A percentile compares a stretch with the other conserved stretches of the same genome.
Conservation (phyloP, 345 rosid genomes). For the Dipteronia sinensis region DNA sequence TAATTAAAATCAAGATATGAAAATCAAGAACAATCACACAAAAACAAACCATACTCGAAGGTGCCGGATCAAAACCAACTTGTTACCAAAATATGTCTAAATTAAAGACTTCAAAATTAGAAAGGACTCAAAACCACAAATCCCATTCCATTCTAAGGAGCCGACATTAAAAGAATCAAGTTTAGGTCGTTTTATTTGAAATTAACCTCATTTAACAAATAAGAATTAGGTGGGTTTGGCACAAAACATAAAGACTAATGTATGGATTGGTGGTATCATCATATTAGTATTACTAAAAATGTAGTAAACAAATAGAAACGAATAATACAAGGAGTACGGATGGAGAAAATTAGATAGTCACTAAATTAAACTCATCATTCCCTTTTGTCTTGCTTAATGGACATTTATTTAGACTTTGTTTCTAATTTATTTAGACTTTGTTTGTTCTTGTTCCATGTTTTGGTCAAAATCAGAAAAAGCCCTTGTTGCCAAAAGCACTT, state of each 20-base stretch:
- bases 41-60: not conserved
- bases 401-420: not conserved
- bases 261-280: not conserved
- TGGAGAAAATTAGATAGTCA: not conserved
- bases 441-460: not conserved
- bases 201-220: not conserved
- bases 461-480: constrained; percentile 24
- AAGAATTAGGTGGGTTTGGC: constrained; percentile 12
- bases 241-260: not conserved
- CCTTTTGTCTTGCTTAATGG: constrained; percentile 29
- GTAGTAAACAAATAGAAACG: not conserved
- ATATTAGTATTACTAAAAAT: not conserved
- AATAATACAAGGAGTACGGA: constrained; percentile 16
- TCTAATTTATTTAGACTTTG: not conserved
- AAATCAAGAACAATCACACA: not conserved
- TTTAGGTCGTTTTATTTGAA: not conserved
- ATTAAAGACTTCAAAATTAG: not conserved
- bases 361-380: not conserved
- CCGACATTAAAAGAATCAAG: not conserved
- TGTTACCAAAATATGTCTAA: not conserved
- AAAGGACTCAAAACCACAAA: not conserved
- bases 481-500: constrained; percentile 1
- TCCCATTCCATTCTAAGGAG: not conserved
- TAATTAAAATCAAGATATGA: not conserved
- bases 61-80: not conserved